phyloP scores from a whole-genome alignment of 1,139 yeast species.

The Hanseniaspora gamundiae region DNA sequence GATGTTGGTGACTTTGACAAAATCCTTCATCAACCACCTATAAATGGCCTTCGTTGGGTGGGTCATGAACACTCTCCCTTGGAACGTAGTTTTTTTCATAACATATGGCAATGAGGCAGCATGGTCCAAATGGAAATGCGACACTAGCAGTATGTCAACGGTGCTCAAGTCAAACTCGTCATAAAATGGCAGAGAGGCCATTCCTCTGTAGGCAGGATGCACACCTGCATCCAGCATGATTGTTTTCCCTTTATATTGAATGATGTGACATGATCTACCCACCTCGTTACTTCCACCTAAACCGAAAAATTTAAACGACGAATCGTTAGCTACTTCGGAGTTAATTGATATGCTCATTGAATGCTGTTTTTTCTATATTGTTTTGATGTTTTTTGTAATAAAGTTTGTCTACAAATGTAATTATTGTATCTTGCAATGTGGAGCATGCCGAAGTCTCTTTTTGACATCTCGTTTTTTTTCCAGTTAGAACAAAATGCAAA shows the following conservation, averaged over 20 bases:
- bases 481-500: too few species aligned
- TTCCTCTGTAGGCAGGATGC: conserved; percentile 89
- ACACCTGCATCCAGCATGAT: conserved; percentile 97
- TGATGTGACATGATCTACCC: conserved; percentile 88
- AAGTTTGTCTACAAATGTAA: too few species aligned
- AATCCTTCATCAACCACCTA: conserved; percentile 88
- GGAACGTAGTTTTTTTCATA: conserved; percentile 91
- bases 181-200: conserved; percentile 84
- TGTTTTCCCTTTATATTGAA: conserved; percentile 89
- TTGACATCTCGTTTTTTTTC: too few species aligned
- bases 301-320: conserved; percentile 64
- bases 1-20: conserved; percentile 79
- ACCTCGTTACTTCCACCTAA: conserved; percentile 99
- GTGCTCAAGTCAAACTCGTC: conserved; percentile 87
- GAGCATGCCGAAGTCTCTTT: too few species aligned
- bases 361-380: neutral
- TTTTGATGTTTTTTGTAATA: neutral
- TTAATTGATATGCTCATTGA: conserved; percentile 5
- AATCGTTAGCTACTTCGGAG: conserved; percentile 21
- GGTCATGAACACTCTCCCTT: conserved; percentile 95
- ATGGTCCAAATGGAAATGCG: conserved; percentile 95
- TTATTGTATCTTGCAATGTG: too few species aligned
- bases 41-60: conserved; percentile 98
- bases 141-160: conserved; percentile 74
- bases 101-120: conserved; percentile 97